phyloP scores from a whole-genome alignment of 495 filamentous ascomycete species.

The Lasiosphaeria hispida region DNA sequence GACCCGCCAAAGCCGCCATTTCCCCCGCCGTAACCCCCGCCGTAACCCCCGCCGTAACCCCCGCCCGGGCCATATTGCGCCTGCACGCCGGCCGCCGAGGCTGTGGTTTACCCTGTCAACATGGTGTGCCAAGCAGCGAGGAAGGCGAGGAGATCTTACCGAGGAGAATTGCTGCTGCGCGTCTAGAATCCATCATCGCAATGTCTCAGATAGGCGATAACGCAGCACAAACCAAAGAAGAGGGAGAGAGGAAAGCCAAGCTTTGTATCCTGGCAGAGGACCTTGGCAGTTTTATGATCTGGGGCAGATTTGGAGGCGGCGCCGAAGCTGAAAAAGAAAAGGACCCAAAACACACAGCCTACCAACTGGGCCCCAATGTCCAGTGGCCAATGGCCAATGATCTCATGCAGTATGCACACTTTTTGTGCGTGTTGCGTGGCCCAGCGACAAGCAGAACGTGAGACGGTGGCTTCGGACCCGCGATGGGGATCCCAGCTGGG shows the following conservation, averaged over 20 bases:
- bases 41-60: not conserved
- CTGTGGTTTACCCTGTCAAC: conserved; percentile 1
- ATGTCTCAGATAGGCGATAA: too few species aligned
- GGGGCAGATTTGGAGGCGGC: too few species aligned
- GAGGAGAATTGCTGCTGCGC: not conserved
- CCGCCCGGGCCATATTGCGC: conserved; percentile 5
- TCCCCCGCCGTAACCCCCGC: not conserved
- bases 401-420: not conserved
- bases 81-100: conserved; percentile 4
- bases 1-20: conserved; percentile 4
- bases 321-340: not conserved
- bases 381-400: not conserved
- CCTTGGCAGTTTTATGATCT: too few species aligned
- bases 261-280: too few species aligned
- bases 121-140: not conserved
- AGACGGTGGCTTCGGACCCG: not conserved
- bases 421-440: not conserved
- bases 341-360: not conserved
- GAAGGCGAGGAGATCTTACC: not conserved
- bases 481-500: conserved; percentile 3
- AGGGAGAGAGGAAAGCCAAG: too few species aligned
- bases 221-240: too few species aligned
- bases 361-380: not conserved
- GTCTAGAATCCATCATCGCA: conserved; percentile 20
- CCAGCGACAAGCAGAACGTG: not conserved